Base-by-base conservation (phyloP, 1,284 basidiomycete species). In the Fomitopsis betulina region DNA sequence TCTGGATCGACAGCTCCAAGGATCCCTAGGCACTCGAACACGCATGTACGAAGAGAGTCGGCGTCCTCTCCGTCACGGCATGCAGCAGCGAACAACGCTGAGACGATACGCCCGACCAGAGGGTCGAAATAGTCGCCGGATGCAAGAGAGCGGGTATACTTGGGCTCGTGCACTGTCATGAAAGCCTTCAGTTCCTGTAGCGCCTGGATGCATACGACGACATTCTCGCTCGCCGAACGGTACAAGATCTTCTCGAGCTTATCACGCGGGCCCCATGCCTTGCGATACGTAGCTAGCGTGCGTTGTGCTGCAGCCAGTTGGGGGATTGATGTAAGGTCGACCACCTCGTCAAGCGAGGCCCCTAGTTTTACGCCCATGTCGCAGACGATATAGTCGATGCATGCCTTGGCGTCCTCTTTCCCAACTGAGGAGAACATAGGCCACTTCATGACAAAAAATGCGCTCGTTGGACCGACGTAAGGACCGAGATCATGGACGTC, bases 1-100 rank as follows among this genome's bases (percentile, higher is more conserved):
- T 99, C 97, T 0, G 97, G 96, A 73, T 99, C 97, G 19, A 97
- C 82, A 1, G 97, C 97, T 6, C 97, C 97, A 5, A 99, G 74
- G n/a, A 93, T 83, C 1, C 96, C 95, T 54, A 99, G 85, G 70
- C 94, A 98, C 68, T 97, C 93, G 67, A 92, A 95, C 0, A 91
- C 87, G 19, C 91, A 72, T 43, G 85, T 75, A 19, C 85, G 84
- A 39, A 95, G 69, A 6, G 80, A 68, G 57, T 94, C 86, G 3
- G 84, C 83, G 6, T 84, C 89, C 54, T 93, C 91, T 10, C 85
- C 87, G 62, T 96, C 93, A 13, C 93, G 83, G 49, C 85, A 86
- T 0, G 89, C 87, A 0, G 89, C 86, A 13, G 80, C 72, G 55
- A 97, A 81, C 5, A 99, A 75, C 1, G 83, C 81, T 0, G 82